Base-by-base conservation (phyloP, 352 stramenopile species). In the Phytophthora citricola region DNA sequence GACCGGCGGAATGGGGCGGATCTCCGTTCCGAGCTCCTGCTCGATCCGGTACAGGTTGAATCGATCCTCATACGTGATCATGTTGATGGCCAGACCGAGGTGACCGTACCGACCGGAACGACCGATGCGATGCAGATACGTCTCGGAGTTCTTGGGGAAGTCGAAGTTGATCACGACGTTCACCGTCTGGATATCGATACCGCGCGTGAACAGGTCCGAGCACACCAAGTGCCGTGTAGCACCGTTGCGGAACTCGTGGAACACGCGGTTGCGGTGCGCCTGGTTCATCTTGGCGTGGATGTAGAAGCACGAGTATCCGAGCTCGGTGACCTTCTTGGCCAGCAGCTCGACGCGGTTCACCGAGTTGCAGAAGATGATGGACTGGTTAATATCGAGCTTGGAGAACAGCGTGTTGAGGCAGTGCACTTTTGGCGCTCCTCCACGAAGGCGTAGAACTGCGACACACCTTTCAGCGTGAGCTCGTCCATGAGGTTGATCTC, bases 151-250 rank as follows among this genome's bases (percentile, higher is more conserved):
- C 79, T 99, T 99, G 11, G 98, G 98, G 75, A 99, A 99, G 83
- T 99, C 98, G 76, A 99, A 99, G 83, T 99, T 99, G 81, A 99
- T 99, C 36, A 99, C 98, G n/a, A 99, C 97, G 73, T 99, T 99
- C 20, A 99, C 98, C 51, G 95, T 98, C 82, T 99, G 97, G 76
- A 99, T 99, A 75, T 99, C 98, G 57, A 99, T 99, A 75, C 98
- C 98, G 54, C 98, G 93, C 50, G 97, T 99, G 75, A 99, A 99
- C 45, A 99, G 81, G 70, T 99, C 98, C 69, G 90, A 98, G 64
- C 93, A 99, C 44, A 99, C 98, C 31, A 99, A 83, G 76, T 99
- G 97, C 40, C 98, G 89, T 40, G 97, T 99, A 2, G 93, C 95
- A 43, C 97, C 97, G 63, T 99, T 99, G 48, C 97, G 91, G 79